Evolutionary conservation across 495 filamentous ascomycete species (phyloP).

Genomic region (Sabuloglossum arenarium): DNA sequence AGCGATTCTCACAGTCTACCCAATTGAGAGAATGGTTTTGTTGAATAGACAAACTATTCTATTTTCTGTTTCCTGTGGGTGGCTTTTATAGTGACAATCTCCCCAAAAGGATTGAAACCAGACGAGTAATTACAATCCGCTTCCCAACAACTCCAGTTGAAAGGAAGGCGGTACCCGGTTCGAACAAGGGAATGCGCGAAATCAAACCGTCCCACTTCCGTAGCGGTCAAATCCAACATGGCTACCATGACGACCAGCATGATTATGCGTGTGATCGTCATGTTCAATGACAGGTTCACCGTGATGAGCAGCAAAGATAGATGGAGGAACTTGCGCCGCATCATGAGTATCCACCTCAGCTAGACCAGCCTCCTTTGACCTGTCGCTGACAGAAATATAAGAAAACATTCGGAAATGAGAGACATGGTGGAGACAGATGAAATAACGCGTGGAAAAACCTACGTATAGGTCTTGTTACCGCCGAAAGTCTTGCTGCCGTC

Average conservation of each 20-base stretch:
- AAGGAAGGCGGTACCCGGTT: too few relatives aligned
- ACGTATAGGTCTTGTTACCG: slow-evolving; percentile 10
- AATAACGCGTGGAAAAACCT: not conserved
- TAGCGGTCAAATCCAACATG: not conserved
- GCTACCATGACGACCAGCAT: slow-evolving; percentile 5
- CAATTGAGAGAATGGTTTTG: too few relatives aligned
- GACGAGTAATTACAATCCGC: not conserved
- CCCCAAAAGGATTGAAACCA: not conserved
- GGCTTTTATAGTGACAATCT: not conserved
- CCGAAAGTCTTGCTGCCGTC: slow-evolving; percentile 10
- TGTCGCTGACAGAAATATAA: not conserved
- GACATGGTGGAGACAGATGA: not conserved
- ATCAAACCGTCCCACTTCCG: not conserved
- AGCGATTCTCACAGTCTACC: too few relatives aligned
- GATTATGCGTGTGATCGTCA: not conserved
- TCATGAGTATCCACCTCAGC: not conserved
- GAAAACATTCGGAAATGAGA: not conserved
- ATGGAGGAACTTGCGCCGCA: slow-evolving; percentile 1
- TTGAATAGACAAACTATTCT: too few relatives aligned
- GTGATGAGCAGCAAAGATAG: not conserved
- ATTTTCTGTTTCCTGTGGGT: not conserved
- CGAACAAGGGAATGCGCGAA: too few relatives aligned
- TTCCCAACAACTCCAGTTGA: not conserved
- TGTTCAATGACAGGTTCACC: slow-evolving; percentile 2
- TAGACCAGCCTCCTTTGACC: not conserved